phyloP scores from a whole-genome alignment of 1,284 basidiomycete species.

The Meira nashicola region DNA sequence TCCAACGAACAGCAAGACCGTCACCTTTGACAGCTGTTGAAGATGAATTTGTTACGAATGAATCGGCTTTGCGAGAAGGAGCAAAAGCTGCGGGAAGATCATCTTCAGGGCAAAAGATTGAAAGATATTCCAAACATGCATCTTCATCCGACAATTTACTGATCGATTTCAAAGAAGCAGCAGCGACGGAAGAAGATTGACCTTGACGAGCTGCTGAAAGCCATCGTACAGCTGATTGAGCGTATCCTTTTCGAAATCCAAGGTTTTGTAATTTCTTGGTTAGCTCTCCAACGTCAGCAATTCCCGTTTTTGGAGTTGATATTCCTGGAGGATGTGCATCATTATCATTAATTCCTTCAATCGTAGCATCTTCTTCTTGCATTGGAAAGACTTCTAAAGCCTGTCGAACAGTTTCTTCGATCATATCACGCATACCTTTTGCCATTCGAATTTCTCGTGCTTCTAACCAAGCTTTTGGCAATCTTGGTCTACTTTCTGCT shows the following conservation, averaged over 20 bases:
- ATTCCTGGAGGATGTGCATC: neutral
- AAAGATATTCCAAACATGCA: slow-evolving; percentile 69
- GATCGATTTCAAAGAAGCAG: slow-evolving; percentile 30
- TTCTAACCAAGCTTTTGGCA: slow-evolving; percentile 62
- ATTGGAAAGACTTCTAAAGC: slow-evolving; percentile 55
- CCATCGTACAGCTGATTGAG: slow-evolving; percentile 37
- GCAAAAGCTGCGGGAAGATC: slow-evolving; percentile 67
- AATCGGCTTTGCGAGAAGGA: slow-evolving; percentile 63
- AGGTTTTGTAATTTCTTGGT: slow-evolving; percentile 36
- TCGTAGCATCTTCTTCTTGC: slow-evolving; percentile 17
- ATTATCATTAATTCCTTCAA: slow-evolving; percentile 5
- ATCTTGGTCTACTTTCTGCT: slow-evolving; percentile 22
- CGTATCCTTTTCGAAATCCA: slow-evolving; percentile 48
- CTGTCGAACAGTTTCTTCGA: slow-evolving; percentile 77
- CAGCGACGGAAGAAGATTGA: slow-evolving; percentile 14
- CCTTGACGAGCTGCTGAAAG: slow-evolving; percentile 28
- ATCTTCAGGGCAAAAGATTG: slow-evolving; percentile 71
- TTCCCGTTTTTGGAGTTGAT: neutral
- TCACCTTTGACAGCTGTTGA: slow-evolving; percentile 57
- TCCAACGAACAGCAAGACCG: slow-evolving; percentile 68
- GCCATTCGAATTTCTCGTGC: slow-evolving; percentile 84
- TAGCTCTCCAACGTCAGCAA: slow-evolving; percentile 15
- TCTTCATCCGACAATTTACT: slow-evolving; percentile 55
- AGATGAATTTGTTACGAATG: slow-evolving; percentile 62
- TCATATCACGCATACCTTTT: slow-evolving; percentile 67